These are phyloP conservation scores for Globisporangium irregulare DNA, from an alignment of 352 stramenopile species.

Conservation along the genomic window DNA sequence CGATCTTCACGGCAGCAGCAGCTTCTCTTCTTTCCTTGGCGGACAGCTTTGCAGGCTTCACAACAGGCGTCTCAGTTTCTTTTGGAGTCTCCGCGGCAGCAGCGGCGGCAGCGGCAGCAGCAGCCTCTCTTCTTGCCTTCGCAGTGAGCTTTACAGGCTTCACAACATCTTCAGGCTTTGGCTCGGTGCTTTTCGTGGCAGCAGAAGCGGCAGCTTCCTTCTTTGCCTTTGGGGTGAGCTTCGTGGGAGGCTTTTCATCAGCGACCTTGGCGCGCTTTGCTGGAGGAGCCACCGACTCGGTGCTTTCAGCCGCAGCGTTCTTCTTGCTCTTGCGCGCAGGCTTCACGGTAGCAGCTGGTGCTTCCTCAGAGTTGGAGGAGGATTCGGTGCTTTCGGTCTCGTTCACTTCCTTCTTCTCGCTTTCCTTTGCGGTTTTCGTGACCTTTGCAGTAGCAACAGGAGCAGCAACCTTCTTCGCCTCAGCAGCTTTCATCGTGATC, in stretches of 20 bases:
- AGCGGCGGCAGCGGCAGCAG: neutral
- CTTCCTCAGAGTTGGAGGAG: neutral
- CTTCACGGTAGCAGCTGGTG: conserved; percentile 4
- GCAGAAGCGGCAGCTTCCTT: conserved; percentile 14
- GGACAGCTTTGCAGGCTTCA: neutral
- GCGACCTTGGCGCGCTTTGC: conserved; percentile 16
- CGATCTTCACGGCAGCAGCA: neutral
- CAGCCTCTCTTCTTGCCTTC: neutral
- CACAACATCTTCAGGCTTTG: neutral
- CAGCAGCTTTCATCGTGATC: conserved; percentile 4
- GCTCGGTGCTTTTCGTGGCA: neutral
- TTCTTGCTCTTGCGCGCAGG: conserved; percentile 22
- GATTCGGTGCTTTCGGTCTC: conserved; percentile 1
- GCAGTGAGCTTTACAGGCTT: neutral
- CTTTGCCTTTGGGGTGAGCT: conserved; percentile 16
- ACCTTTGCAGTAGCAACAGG: conserved; percentile 18
- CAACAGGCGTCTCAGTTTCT: neutral
- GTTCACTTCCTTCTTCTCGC: conserved; percentile 22
- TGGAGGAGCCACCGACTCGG: conserved; percentile 11
- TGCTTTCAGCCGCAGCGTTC: conserved; percentile 16
- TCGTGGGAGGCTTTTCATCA: conserved; percentile 11
- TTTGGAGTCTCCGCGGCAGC: no score
- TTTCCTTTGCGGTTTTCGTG: conserved; percentile 24
- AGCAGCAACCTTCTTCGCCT: conserved; percentile 12
- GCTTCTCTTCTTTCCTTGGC: neutral